Evolutionary conservation across 2,329 filamentous ascomycete genomes (phyloP), one percentile per base, ranked within the genome.

Genomic region (Phialophora tarda): DNA sequence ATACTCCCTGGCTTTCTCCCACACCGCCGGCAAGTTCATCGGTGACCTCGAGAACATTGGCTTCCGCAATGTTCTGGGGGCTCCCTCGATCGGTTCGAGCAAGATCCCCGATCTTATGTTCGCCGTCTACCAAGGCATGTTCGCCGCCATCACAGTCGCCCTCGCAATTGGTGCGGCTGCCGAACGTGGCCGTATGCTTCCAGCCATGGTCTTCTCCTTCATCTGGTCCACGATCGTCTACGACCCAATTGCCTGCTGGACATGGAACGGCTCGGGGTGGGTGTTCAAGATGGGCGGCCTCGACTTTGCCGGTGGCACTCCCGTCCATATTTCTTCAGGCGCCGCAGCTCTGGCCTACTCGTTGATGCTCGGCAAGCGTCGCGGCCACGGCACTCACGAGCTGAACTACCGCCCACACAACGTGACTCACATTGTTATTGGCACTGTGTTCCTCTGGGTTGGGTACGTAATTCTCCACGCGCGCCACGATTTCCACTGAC

Each of bases 201-300:
- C 93, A 12, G 93, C 90, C 77, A 87, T 96, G 71, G 84, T 96
- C 74, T 96, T 96, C 84, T 95, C 96, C 89, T 94, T 97, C 75
- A 82, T 96, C 77, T 97, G 93, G 93, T 85, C 90, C 1, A 97
- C 93, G 4, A 76, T 96, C 66, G 90, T 97, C 76, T 97, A 97
- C 79, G 92, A 97, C 74, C 91, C 92, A 1, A 93, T 97, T 75
- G 93, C 93, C 54, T 96, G 92, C 84, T 97, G 93, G 93, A 96
- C 91, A 8, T 97, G 93, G 93, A 96, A 96, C 77, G 79, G 90
- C 0, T 82, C 82, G 34, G 93, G 93, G 24, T 97, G 93, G 93
- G 88, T 89, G 12, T 90, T 85, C 78, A 83, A 86, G 71, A 85
- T 96, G 80, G 92, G 92, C 55, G 91, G 91, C 30, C 85, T 96